Percentiles rank a stretch among this genome's conserved stretches.
Conservation (phyloP, 2,329 filamentous ascomycete genomes). For the Acephala macrosclerotiorum region DNA sequence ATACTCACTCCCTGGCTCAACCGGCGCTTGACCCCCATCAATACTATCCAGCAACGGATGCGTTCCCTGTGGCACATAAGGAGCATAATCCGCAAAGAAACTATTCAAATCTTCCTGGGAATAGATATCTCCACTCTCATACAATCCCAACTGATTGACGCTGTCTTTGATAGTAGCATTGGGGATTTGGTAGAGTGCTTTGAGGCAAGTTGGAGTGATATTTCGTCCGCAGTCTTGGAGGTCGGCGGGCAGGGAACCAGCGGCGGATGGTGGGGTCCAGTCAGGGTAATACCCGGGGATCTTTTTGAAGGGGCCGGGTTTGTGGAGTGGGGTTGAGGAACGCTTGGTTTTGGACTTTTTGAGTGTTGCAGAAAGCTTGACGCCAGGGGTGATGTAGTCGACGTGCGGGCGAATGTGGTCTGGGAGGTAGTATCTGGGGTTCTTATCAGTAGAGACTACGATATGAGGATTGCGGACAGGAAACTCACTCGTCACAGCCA, state of each 20-base stretch:
- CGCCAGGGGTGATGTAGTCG: constrained; percentile 55
- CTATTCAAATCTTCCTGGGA: constrained; percentile 45
- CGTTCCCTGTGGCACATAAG: constrained; percentile 42
- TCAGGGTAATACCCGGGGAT: neutral
- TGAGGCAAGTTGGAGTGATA: constrained; percentile 64
- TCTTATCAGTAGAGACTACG: neutral
- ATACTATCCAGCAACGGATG: constrained; percentile 41
- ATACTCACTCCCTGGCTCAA: constrained; percentile 28
- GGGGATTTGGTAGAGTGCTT: constrained; percentile 58
- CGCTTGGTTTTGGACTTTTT: constrained; percentile 24
- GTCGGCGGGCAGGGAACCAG: constrained; percentile 17
- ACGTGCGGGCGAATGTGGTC: constrained; percentile 49
- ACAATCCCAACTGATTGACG: constrained; percentile 60
- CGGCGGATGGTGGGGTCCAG: constrained; percentile 12
- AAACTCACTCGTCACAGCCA: constrained; percentile 45
- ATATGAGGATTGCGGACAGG: neutral
- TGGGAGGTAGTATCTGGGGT: constrained; percentile 49
- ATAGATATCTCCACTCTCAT: constrained; percentile 56
- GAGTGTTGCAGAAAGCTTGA: constrained; percentile 45
- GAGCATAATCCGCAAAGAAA: constrained; percentile 41
- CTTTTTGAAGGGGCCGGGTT: constrained; percentile 22
- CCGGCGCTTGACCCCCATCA: constrained; percentile 41
- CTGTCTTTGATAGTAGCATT: constrained; percentile 44
- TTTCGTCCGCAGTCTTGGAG: constrained; percentile 55
- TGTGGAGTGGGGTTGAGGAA: neutral